These are phyloP conservation scores for Suhomyces tanzawaensis DNA, from an alignment of 805 yeast genomes.

Conservation along the genomic window DNA sequence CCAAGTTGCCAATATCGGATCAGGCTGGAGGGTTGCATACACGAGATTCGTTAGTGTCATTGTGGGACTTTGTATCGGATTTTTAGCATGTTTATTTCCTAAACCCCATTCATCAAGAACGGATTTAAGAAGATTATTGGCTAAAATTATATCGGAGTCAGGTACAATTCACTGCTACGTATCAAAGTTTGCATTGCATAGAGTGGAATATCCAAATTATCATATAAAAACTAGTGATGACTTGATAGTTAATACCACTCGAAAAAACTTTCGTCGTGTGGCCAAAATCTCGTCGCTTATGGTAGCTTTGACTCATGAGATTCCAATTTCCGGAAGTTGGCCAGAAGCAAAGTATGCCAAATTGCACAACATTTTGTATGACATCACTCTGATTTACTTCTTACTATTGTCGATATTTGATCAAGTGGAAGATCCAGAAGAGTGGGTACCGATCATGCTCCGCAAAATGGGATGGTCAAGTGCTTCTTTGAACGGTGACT, in stretches of 20 bases:
- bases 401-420: conserved; percentile 22
- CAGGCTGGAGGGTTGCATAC: conserved; percentile 27
- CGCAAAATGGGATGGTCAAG: conserved; percentile 31
- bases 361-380: conserved; percentile 21
- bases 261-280: conserved; percentile 19
- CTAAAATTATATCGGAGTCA: conserved; percentile 21
- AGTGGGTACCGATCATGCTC: conserved; percentile 27
- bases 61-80: conserved; percentile 29
- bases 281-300: conserved; percentile 21
- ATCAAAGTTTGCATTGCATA: conserved; percentile 23
- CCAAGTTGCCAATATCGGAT: conserved; percentile 22
- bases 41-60: conserved; percentile 26
- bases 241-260: conserved; percentile 17
- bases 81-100: conserved; percentile 31
- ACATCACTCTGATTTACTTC: conserved; percentile 26
- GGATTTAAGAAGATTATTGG: conserved; percentile 22
- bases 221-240: conserved; percentile 23
- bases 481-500: conserved; percentile 24
- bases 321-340: conserved; percentile 31
- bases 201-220: conserved; percentile 19
- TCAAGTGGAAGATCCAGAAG: conserved; percentile 23
- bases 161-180: conserved; percentile 31
- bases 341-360: conserved; percentile 25
- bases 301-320: conserved; percentile 27
- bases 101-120: conserved; percentile 26